Evolutionary conservation across 768 basidiomycete species (phyloP), one percentile per base, ranked within the genome.

Genomic region (Termitomyces sp.): DNA sequence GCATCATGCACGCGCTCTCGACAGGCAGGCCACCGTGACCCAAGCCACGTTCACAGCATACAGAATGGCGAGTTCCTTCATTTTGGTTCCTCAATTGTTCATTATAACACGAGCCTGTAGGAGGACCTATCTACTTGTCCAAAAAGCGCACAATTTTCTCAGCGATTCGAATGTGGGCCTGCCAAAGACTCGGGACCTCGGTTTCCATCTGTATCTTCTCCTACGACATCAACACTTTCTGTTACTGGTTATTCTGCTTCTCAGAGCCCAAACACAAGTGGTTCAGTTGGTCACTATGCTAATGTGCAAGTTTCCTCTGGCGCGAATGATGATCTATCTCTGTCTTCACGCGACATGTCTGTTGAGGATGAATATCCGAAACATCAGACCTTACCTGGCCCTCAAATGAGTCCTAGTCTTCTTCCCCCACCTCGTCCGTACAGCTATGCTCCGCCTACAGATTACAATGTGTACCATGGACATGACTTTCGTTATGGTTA

Each of bases 391-490:
- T 49, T 60, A 22, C 56, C 70, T 26, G 66, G 70, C 39, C 73
- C 74, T 39, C 58, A 62, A 33, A 56, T 65, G 22, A 64, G 61
- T 48, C 54, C 64, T 52, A 78, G 74, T 55, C 65, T 73, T 45
- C 81, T 75, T 62, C 75, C 75, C 58, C 80, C 77, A 52, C 73
- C 73, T 9, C 71, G 79, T 52, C 73, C 77, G 2, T 88, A 73
- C 46, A 68, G 72, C 42, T 87, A 81, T 64, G 75, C 77, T 26
- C 80, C 77, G 62, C 70, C 77, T 62, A 69, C 78, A 22, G 87
- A 88, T 45, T 89, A 84, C 67, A 74, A 80, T 26, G 73, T 77
- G 9, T 88, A 86, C 66, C 87, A 86, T 70, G 78, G 42, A 76
- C 78, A 33, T 72, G 81, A 41, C 71, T 71, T 59, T 70, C 73